Conservation (phyloP, 495 filamentous ascomycete species). For the Penicillium verhagenii region DNA sequence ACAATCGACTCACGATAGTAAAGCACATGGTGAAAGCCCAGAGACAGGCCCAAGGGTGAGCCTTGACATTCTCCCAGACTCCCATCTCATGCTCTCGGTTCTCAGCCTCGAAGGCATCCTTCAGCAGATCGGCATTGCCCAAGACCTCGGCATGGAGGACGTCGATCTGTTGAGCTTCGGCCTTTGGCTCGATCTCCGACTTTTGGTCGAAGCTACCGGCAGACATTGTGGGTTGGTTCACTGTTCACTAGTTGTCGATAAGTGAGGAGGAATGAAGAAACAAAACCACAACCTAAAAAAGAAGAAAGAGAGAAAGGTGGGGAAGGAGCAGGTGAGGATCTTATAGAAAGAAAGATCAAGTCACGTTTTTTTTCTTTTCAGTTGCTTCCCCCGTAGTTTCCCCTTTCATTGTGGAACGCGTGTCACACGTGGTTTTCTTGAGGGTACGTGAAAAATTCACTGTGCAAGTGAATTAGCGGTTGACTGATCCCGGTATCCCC, state of each 20-base stretch:
- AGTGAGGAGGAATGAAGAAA: not conserved
- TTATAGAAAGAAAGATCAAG: not conserved
- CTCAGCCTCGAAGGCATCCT: constrained; percentile 36
- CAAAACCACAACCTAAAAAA: not conserved
- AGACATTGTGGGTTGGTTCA: not conserved
- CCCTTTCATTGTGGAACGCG: no score
- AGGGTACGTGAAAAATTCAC: not conserved
- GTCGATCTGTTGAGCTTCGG: constrained; percentile 1
- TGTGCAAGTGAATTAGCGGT: not conserved
- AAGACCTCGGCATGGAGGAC: constrained; percentile 28
- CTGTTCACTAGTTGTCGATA: not conserved
- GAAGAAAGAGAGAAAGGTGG: not conserved
- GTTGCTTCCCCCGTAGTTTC: no score
- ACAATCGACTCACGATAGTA: constrained; percentile 44
- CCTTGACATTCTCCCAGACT: constrained; percentile 31
- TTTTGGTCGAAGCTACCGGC: not conserved
- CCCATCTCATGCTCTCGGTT: constrained; percentile 32
- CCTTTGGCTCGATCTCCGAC: not conserved
- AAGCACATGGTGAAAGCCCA: constrained; percentile 47
- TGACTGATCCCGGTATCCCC: not conserved
- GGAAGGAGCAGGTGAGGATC: not conserved
- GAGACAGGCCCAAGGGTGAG: constrained; percentile 48
- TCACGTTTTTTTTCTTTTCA: not conserved
- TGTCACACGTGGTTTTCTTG: not conserved
- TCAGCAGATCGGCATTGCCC: constrained; percentile 27